Percentiles rank a stretch among this genome's conserved stretches.
phyloP scores from a whole-genome alignment of 345 rosid species.

The Aegle marmelos region DNA sequence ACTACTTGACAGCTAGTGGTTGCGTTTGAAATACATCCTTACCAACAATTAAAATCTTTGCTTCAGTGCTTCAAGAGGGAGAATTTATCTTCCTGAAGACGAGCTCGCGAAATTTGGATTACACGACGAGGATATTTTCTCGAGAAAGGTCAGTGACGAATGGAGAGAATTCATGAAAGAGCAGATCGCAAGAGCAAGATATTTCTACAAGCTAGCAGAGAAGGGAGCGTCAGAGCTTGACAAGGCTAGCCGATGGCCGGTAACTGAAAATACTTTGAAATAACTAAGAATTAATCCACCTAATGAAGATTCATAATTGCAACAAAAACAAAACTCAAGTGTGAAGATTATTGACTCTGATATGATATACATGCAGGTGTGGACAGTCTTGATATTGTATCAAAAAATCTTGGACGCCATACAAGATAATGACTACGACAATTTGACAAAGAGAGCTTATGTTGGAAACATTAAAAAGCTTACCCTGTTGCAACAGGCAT shows the following conservation, averaged over 20 bases:
- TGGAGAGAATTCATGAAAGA: slow-evolving; percentile 65
- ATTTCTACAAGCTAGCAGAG: slow-evolving; percentile 53
- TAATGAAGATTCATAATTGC: background rate
- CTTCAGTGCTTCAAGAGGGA: slow-evolving; percentile 46
- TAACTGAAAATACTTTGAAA: too few species aligned
- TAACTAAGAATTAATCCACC: background rate
- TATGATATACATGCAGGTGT: slow-evolving; percentile 33
- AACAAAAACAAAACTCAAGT: background rate
- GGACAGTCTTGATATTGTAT: slow-evolving; percentile 54
- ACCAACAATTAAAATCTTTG: background rate
- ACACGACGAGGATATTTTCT: slow-evolving; percentile 42
- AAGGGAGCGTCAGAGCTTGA: slow-evolving; percentile 55
- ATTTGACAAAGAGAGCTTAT: slow-evolving; percentile 52
- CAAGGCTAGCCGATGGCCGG: slow-evolving; percentile 52
- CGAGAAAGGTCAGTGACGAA: slow-evolving; percentile 40
- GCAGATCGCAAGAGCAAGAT: slow-evolving; percentile 58
- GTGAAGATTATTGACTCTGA: background rate
- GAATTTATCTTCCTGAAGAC: slow-evolving; percentile 64
- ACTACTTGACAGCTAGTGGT: background rate
- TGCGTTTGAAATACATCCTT: too few species aligned
- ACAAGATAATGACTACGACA: slow-evolving; percentile 50
- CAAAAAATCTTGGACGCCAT: slow-evolving; percentile 47
- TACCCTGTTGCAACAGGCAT: slow-evolving; percentile 43
- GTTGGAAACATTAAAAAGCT: slow-evolving; percentile 47
- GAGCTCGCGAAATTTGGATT: slow-evolving; percentile 57